A percentile compares a stretch with the other conserved stretches of the same genome.
Conservation (phyloP, 176 grass and related monocot genomes). For the barley (Hordeum vulgare) region MorexV3_pseudomolecules_assembly NC_058518.1:337929145-337929644, state of each 20-base stretch:
- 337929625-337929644: conserved; percentile 36
- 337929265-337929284: conserved; percentile 35
- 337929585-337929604: conserved; percentile 90
- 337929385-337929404: conserved; percentile 91
- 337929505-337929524: conserved; percentile 84
- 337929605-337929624: conserved; percentile 50
- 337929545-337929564: conserved; percentile 92
- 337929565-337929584: conserved; percentile 88
- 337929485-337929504: conserved; percentile 77
- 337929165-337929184: neutral
- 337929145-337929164: conserved; percentile 4
- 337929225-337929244: neutral
- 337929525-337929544: conserved; percentile 44
- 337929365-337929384: conserved; percentile 66
- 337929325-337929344: conserved; percentile 90
- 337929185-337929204: conserved; percentile 27
- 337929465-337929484: conserved; percentile 92
- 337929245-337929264: neutral
- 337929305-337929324: conserved; percentile 76
- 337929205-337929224: conserved; percentile 22
- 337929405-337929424: conserved; percentile 97
- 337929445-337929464: conserved; percentile 84
- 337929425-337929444: conserved; percentile 77
- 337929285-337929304: conserved; percentile 72
- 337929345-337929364: conserved; percentile 94